phyloP scores from a whole-genome alignment of 306 rosid species.

The Ceratonia siliqua region DNA sequence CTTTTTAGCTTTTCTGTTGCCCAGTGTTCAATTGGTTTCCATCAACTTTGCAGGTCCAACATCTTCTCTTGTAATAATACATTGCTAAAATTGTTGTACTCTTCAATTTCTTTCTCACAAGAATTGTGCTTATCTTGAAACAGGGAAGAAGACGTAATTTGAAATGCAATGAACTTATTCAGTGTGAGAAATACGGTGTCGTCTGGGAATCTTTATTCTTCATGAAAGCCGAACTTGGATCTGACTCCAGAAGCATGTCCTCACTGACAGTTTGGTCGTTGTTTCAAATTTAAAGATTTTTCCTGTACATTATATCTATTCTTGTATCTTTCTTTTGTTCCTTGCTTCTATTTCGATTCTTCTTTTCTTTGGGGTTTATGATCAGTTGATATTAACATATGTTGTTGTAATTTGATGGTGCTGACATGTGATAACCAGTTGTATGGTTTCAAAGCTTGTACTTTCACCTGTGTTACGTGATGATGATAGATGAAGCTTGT shows the following conservation, averaged over 20 bases:
- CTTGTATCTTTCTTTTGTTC: slow-evolving; percentile 14
- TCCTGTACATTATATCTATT: neutral
- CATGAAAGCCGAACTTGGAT: neutral
- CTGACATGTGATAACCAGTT: neutral
- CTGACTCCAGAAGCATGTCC: neutral
- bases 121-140: slow-evolving; percentile 10
- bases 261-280: neutral
- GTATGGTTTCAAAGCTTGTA: neutral
- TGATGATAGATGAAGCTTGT: neutral
- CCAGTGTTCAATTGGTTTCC: neutral
- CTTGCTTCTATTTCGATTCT: neutral
- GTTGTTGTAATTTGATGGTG: neutral
- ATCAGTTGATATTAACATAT: neutral
- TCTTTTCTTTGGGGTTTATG: neutral
- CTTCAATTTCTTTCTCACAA: neutral
- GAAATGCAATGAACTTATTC: neutral
- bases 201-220: neutral
- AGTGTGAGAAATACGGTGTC: neutral
- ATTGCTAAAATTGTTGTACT: neutral
- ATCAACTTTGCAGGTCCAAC: neutral
- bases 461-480: neutral
- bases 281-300: slow-evolving; percentile 19
- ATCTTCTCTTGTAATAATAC: neutral
- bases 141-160: slow-evolving; percentile 42
- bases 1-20: neutral